Evolutionary conservation across 495 filamentous ascomycete species (phyloP).

Genomic region (Letharia columbiana): DNA sequence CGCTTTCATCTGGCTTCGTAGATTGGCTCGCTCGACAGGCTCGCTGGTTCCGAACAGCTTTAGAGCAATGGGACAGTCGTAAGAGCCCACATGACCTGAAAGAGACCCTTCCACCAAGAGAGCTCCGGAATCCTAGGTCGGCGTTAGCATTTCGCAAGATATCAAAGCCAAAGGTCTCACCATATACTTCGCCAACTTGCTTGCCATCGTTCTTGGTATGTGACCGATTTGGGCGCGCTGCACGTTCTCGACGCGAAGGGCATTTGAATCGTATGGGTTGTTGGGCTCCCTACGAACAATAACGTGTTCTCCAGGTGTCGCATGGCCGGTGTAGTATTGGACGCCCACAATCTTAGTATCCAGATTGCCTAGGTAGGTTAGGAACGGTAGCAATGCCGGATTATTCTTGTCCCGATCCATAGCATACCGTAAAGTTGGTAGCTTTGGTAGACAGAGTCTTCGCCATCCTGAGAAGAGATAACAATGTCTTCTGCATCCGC

Average conservation of each 20-base stretch:
- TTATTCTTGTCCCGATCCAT: background rate
- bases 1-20: constrained; percentile 53
- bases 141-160: no score
- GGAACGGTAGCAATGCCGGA: background rate
- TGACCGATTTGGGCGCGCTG: constrained; percentile 72
- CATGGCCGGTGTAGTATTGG: constrained; percentile 65
- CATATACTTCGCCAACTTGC: constrained; percentile 67
- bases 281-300: constrained; percentile 56
- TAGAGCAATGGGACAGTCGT: constrained; percentile 62
- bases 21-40: constrained; percentile 35
- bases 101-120: constrained; percentile 59
- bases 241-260: constrained; percentile 75
- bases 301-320: constrained; percentile 64
- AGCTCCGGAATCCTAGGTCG: constrained; percentile 39
- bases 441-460: constrained; percentile 35
- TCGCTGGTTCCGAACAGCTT: constrained; percentile 59
- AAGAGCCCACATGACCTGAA: constrained; percentile 52
- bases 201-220: constrained; percentile 54
- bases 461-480: constrained; percentile 36
- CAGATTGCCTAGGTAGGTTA: constrained; percentile 29
- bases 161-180: constrained; percentile 28
- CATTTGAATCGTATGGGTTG: constrained; percentile 71
- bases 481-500: constrained; percentile 28
- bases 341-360: constrained; percentile 71
- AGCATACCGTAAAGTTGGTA: constrained; percentile 45